A percentile compares a stretch with the other conserved stretches of the same genome.
Evolutionary conservation across 2,329 filamentous ascomycete genomes (phyloP).

Genomic region (Penicillium sp.): DNA sequence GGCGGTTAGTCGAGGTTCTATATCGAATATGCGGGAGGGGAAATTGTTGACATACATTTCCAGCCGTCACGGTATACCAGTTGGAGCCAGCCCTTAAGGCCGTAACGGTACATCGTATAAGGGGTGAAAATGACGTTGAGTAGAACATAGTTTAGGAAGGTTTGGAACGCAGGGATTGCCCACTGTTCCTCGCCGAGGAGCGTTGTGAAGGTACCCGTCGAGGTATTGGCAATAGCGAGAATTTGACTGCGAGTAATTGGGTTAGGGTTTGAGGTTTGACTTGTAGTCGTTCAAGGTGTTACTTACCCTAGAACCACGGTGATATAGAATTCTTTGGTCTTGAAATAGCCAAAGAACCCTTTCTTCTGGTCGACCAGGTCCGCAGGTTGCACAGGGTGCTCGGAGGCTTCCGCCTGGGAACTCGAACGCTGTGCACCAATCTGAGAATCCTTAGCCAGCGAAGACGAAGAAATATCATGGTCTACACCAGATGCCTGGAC

Average conservation of each 20-base stretch:
- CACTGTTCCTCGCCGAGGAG: conserved; percentile 68
- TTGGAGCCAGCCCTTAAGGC: conserved; percentile 66
- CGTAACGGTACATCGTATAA: conserved; percentile 76
- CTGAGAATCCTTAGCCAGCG: conserved; percentile 22
- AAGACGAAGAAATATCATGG: conserved; percentile 9
- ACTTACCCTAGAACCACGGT: conserved; percentile 71
- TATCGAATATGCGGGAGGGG: neutral
- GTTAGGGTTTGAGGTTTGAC: neutral
- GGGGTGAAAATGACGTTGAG: conserved; percentile 79
- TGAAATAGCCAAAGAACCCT: conserved; percentile 67
- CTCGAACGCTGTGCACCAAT: conserved; percentile 14
- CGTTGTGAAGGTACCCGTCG: conserved; percentile 84
- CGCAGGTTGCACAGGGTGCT: conserved; percentile 22
- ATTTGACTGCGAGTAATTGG: conserved; percentile 58
- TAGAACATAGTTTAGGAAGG: conserved; percentile 89
- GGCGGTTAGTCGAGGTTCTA: conserved; percentile 1
- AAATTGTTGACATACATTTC: conserved; percentile 60
- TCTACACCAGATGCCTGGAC: conserved; percentile 23
- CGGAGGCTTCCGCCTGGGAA: conserved; percentile 19
- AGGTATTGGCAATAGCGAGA: conserved; percentile 84
- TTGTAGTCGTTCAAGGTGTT: neutral
- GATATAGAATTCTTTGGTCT: conserved; percentile 83
- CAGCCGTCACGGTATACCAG: conserved; percentile 73
- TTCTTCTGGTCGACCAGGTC: conserved; percentile 48
- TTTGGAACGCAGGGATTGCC: conserved; percentile 92